These are phyloP conservation scores for Mrakia gelida DNA, from an alignment of 768 basidiomycete genomes.

Conservation along the genomic window DNA sequence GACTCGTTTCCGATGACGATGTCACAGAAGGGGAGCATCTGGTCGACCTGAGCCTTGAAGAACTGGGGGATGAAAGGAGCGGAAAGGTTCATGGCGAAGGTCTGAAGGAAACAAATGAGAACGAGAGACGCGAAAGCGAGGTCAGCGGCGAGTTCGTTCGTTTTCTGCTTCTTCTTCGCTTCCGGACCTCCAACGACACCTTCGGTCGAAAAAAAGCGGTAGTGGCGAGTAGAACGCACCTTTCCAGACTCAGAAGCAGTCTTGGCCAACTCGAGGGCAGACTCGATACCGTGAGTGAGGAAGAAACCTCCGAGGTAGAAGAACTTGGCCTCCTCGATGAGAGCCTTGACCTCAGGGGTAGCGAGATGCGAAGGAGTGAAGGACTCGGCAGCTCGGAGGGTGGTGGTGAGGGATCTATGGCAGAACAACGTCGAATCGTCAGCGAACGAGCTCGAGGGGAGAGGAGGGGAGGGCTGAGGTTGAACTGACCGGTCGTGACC, in stretches of 20 bases:
- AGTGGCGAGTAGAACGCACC: slow-evolving; percentile 47
- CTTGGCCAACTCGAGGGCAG: slow-evolving; percentile 67
- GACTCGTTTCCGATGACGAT: slow-evolving; percentile 93
- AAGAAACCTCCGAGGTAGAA: slow-evolving; percentile 98
- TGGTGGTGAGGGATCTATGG: slow-evolving; percentile 82
- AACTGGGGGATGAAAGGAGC: slow-evolving; percentile 97
- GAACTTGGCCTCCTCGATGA: slow-evolving; percentile 73
- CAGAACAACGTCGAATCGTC: not conserved
- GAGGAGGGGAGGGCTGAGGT: not conserved
- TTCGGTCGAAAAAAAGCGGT: not conserved
- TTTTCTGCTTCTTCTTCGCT: not conserved
- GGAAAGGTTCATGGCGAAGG: slow-evolving; percentile 86
- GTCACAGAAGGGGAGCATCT: slow-evolving; percentile 78
- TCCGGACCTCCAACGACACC: not conserved
- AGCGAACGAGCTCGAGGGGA: no score
- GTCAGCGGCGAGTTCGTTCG: not conserved
- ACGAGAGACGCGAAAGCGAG: not conserved
- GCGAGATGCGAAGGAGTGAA: slow-evolving; percentile 77
- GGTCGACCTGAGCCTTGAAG: slow-evolving; percentile 74
- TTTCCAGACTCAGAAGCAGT: slow-evolving; percentile 71
- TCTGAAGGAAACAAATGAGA: slow-evolving; percentile 49
- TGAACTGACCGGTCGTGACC: slow-evolving; percentile 73
- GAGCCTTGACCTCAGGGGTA: slow-evolving; percentile 65
- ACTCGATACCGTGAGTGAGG: slow-evolving; percentile 82
- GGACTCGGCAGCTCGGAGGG: slow-evolving; percentile 81